phyloP scores from a whole-genome alignment of 2,329 filamentous ascomycete species.

The Aspergillus arachidicola region DNA sequence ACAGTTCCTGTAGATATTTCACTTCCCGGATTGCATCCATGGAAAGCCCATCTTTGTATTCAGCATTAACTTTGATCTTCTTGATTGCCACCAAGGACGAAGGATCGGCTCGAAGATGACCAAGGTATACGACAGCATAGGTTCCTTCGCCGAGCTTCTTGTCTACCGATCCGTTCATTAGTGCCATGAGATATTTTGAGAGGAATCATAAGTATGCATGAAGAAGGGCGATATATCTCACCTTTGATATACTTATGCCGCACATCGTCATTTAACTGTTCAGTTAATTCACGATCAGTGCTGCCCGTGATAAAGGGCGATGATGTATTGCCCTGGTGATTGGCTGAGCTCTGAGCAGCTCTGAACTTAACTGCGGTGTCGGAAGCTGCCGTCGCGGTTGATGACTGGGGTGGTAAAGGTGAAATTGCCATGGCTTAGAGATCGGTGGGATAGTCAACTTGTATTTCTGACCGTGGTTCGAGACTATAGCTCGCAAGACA shows the following conservation, averaged over 20 bases:
- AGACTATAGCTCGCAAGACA: background rate
- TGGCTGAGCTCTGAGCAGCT: slow-evolving; percentile 32
- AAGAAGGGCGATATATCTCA: slow-evolving; percentile 34
- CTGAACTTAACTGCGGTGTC: slow-evolving; percentile 38
- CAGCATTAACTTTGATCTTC: slow-evolving; percentile 56
- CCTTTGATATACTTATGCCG: slow-evolving; percentile 90
- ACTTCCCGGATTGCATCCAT: slow-evolving; percentile 96
- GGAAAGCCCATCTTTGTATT: slow-evolving; percentile 84
- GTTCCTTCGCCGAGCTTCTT: slow-evolving; percentile 95
- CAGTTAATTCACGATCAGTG: slow-evolving; percentile 55
- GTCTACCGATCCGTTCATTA: slow-evolving; percentile 52
- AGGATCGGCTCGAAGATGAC: slow-evolving; percentile 73
- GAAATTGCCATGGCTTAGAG: slow-evolving; percentile 44
- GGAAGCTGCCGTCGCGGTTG: slow-evolving; percentile 34
- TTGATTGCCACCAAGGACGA: slow-evolving; percentile 72
- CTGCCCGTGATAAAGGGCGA: slow-evolving; percentile 21
- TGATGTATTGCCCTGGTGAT: slow-evolving; percentile 19
- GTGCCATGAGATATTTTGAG: background rate
- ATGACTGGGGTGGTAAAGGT: slow-evolving; percentile 43
- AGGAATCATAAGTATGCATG: background rate
- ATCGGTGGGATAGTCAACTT: background rate
- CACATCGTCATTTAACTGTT: slow-evolving; percentile 79
- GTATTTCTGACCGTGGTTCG: background rate
- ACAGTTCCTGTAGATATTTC: slow-evolving; percentile 90
- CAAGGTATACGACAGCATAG: slow-evolving; percentile 93